Conservation (phyloP, 306 rosid species). For the Ormosia emarginata region DNA sequence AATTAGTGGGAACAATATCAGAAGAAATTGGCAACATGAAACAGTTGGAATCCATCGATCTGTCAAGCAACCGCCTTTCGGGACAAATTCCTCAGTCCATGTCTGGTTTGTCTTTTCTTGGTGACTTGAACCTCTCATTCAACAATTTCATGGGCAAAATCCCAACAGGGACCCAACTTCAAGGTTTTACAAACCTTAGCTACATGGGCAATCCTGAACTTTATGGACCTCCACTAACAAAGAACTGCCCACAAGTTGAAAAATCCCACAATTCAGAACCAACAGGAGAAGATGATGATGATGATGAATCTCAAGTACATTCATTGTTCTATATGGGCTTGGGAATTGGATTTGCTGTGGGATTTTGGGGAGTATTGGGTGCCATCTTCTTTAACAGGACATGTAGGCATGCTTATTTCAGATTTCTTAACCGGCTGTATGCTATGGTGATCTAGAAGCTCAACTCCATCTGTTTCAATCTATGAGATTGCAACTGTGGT, state of each 20-base stretch:
- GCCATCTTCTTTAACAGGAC: neutral
- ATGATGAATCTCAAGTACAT: neutral
- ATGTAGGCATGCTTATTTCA: slow-evolving; percentile 21
- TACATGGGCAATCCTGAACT: neutral
- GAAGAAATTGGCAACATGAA: neutral
- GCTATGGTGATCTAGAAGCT: neutral
- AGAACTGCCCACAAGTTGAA: neutral
- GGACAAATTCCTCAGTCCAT: slow-evolving; percentile 36
- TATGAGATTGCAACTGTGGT: neutral
- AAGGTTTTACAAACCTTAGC: neutral
- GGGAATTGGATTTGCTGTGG: slow-evolving; percentile 19
- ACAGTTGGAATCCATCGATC: slow-evolving; percentile 24
- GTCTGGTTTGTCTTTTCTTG: slow-evolving; percentile 1
- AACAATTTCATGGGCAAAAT: slow-evolving; percentile 31
- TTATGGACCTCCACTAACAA: slow-evolving; percentile 25
- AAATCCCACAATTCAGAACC: neutral
- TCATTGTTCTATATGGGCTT: slow-evolving; percentile 1
- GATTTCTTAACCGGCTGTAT: neutral
- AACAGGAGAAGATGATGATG: neutral
- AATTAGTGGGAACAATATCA: slow-evolving; percentile 27
- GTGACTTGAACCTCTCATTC: slow-evolving; percentile 26
- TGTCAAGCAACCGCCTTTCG: slow-evolving; percentile 1
- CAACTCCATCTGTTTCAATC: neutral
- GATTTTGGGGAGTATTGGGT: slow-evolving; percentile 8
- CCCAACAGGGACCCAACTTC: slow-evolving; percentile 19